Conservation (phyloP, 371 early-diverging fungal species). For the Synchytrium microbalum region DNA sequence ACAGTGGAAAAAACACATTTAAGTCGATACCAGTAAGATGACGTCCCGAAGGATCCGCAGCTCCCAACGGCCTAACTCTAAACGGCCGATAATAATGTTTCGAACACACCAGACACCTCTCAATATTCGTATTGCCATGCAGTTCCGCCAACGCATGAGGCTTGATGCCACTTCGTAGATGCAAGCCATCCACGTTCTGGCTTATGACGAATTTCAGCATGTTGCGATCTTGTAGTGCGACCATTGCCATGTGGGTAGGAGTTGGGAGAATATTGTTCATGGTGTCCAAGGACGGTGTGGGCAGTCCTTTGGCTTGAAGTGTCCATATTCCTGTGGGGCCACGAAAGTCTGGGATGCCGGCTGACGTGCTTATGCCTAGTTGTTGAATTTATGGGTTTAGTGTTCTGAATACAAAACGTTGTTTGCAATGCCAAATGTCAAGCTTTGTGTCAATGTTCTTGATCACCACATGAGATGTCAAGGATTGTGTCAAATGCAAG, state of each 20-base stretch:
- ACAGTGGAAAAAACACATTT: too few species aligned
- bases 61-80: too few species aligned
- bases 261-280: neutral
- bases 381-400: neutral
- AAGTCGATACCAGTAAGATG: neutral
- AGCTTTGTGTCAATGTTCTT: neutral
- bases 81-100: neutral
- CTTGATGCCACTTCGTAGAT: neutral
- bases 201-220: slow-evolving; percentile 1
- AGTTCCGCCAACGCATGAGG: neutral
- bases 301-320: slow-evolving; percentile 2
- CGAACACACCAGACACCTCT: neutral
- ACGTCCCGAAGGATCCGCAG: too few species aligned
- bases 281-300: neutral
- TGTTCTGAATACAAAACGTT: neutral
- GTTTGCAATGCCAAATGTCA: neutral
- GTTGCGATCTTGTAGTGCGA: neutral
- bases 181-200: slow-evolving; percentile 3
- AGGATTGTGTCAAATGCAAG: neutral
- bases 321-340: slow-evolving; percentile 2
- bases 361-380: neutral
- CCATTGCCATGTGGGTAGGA: neutral
- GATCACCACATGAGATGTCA: neutral
- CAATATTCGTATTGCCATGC: slow-evolving; percentile 1
- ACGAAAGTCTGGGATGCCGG: slow-evolving; percentile 2